Base-by-base conservation (phyloP, 2,329 filamentous ascomycete species). In the Colletotrichum sp. region DNA sequence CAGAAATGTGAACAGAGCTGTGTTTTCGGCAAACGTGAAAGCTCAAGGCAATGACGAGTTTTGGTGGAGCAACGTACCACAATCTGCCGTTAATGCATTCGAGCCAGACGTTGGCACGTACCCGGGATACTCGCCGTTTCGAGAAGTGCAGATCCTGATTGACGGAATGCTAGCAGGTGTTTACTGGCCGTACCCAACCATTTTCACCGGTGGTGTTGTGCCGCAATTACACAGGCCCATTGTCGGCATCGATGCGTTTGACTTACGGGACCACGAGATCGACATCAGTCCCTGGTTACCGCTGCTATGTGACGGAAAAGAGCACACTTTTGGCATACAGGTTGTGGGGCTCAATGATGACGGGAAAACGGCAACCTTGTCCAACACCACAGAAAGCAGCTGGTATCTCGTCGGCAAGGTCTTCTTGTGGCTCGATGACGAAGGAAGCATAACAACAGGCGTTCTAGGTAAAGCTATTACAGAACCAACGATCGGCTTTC, bases 331-430 rank as follows among this genome's bases (percentile, higher is more conserved):
- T 80, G 89, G 91, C 67, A 92, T 98, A 66, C 86, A 88, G n/a
- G 89, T 97, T 5, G 88, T 89, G 0, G 94, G 94, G 0, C 85
- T 92, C 60, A 91, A 94, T 77, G 82, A 89, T 71, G 87, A 87
- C 3, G 81, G 84, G 6, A 83, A 81, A 28, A 64, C 26, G 28
- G 90, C 88, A 2, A 82, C 80, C 1, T 82, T 94, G 7, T 90
- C 90, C 1, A 82, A 89, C 26, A 88, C 88, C 0, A 91, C 94
- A 4, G 90, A 88, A 16, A 89, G 88, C 69, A 92, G 92, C 80
- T 97, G 95, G 95, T 89, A 94, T 18, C 89, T 97, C 2, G 94
- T 93, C 0, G 95, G 94, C 52, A 97, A 96, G 83, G 87, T 96
- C 15, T 96, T 97, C 81, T 79, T 96, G 16, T 97, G 94, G 92